Percentiles rank a stretch among this genome's conserved stretches.
phyloP scores from a whole-genome alignment of 2,329 filamentous ascomycete species.

The Phyllosticta capitalensis region DNA sequence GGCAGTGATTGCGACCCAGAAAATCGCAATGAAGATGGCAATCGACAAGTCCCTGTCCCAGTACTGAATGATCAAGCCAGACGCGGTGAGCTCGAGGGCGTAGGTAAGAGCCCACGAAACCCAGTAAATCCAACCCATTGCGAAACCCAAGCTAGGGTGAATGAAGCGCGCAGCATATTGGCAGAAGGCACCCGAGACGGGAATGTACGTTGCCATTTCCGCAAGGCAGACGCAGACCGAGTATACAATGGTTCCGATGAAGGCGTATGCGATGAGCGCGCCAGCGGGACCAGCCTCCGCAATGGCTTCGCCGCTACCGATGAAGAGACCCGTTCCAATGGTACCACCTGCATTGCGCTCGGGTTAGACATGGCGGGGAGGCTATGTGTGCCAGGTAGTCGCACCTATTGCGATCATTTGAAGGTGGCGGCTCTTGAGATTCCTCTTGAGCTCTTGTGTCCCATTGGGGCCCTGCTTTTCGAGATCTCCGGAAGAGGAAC shows the following conservation, averaged over 20 bases:
- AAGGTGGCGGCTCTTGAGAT: constrained; percentile 27
- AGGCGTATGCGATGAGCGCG: constrained; percentile 37
- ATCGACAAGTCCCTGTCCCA: constrained; percentile 56
- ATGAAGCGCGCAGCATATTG: constrained; percentile 68
- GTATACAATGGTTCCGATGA: constrained; percentile 61
- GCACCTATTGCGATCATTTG: constrained; percentile 32
- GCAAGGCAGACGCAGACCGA: constrained; percentile 57
- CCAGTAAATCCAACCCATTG: constrained; percentile 79
- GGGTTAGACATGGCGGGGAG: not conserved
- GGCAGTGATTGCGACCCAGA: constrained; percentile 59
- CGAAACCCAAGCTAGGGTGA: constrained; percentile 61
- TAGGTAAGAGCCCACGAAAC: constrained; percentile 67
- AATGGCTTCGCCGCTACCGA: constrained; percentile 40
- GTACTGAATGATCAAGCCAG: constrained; percentile 67
- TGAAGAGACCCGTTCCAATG: constrained; percentile 47
- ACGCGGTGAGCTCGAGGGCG: constrained; percentile 62
- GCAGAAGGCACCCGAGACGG: constrained; percentile 67
- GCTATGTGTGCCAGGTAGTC: constrained; percentile 6
- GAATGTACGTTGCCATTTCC: constrained; percentile 70
- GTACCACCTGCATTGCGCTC: constrained; percentile 22
- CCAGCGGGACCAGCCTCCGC: constrained; percentile 40
- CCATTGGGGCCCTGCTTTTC: constrained; percentile 25
- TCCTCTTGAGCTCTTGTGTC: constrained; percentile 23
- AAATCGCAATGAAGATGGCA: constrained; percentile 63
- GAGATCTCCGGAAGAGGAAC: constrained; percentile 16